Evolutionary conservation across 768 basidiomycete species (phyloP), one percentile per base, ranked within the genome.

Genomic region (Hysterangium stoloniferum): DNA sequence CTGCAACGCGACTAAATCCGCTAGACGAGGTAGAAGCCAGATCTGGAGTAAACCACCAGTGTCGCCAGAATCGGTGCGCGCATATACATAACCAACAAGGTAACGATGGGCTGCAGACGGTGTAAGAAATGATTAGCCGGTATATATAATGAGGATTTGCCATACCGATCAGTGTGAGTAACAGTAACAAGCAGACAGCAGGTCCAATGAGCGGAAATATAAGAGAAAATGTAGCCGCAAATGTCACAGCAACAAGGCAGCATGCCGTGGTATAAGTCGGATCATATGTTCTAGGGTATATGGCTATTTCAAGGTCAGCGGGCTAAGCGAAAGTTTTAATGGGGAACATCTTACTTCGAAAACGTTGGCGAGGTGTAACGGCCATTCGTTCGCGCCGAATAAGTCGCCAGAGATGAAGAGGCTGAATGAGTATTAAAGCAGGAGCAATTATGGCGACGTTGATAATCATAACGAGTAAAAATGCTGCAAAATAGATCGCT

Each of bases 191-290:
- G 41, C 78, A 70, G 28, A 83, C 80, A 48, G 85, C 81, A 41
- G 86, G 83, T 1, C 76, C 80, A 51, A 90, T 77, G 47, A 89
- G 66, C 1, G 88, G 87, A 62, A 89, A 89, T 48, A 89, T 77
- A 40, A 88, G 65, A 24, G 79, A 68, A 67, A 90, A 86, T 6
- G 77, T 78, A 20, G 82, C 81, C 36, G 84, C 82, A 64, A 87
- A 83, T 28, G 84, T 70, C 53, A 88, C 70, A 32, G 77, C 82
- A 40, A 89, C 69, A 45, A 83, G 67, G 61, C 80, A 83, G 35
- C 80, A 77, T 42, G 77, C 77, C 29, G 78, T 75, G 19, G 82
- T 79, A 62, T 78, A 82, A 2, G 82, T 71, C 11, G 84, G 81
- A 52, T 86, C 77, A 58, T 86, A 86, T 24, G 77, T 74, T 57